A percentile compares a stretch with the other conserved stretches of the same genome.
These are phyloP conservation scores for Poa annua DNA, from an alignment of 176 grass and related monocot species.

Conservation along the genomic window DNA sequence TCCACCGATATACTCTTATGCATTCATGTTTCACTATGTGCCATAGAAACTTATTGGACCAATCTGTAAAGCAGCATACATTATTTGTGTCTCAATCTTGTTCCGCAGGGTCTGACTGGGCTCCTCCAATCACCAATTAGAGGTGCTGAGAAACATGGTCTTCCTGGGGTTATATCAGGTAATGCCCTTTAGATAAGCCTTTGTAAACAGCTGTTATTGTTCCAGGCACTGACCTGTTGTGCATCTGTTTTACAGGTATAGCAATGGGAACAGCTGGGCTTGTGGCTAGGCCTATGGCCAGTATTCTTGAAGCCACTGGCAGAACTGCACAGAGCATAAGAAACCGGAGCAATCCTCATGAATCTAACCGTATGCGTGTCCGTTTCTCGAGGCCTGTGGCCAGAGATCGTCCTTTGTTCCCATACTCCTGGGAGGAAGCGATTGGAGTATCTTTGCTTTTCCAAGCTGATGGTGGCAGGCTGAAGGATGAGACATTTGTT, in stretches of 20 bases:
- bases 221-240: constrained; percentile 31
- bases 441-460: constrained; percentile 70
- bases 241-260: constrained; percentile 63
- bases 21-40: constrained; percentile 34
- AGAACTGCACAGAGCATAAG: constrained; percentile 97
- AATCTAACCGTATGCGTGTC: constrained; percentile 64
- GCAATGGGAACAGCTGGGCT: constrained; percentile 96
- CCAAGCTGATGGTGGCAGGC: constrained; percentile 70
- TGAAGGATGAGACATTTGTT: constrained; percentile 82
- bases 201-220: constrained; percentile 30
- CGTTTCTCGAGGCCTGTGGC: constrained; percentile 70
- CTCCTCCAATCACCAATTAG: constrained; percentile 93
- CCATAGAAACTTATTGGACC: constrained; percentile 21
- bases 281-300: constrained; percentile 85
- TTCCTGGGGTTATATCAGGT: constrained; percentile 95
- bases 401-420: constrained; percentile 58
- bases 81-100: constrained; percentile 33
- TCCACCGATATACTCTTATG: background rate
- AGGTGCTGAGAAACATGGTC: constrained; percentile 95
- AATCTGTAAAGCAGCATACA: constrained; percentile 24
- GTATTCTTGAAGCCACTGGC: constrained; percentile 94
- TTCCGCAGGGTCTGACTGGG: constrained; percentile 86
- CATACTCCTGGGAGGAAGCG: constrained; percentile 96
- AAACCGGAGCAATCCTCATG: constrained; percentile 83
- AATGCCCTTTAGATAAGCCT: constrained; percentile 11